phyloP scores from a whole-genome alignment of 2,329 filamentous ascomycete species.

The Diaporthe ampelina region DNA sequence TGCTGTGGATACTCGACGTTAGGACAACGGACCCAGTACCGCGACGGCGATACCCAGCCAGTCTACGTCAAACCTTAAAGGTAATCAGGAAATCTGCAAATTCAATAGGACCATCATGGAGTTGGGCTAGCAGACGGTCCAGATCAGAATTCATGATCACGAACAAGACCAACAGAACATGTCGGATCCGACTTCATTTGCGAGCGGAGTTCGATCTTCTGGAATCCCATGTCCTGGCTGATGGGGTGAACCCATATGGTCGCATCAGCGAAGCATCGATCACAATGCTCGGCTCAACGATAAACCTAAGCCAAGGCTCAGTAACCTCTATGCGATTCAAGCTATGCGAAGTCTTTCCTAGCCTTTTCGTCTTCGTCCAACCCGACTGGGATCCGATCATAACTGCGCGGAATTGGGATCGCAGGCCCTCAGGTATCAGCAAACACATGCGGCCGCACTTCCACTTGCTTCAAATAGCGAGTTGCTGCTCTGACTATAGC shows the following conservation, averaged over 20 bases:
- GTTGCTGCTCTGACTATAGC: not conserved
- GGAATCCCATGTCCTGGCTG: not conserved
- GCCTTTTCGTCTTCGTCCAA: not conserved
- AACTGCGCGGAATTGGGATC: accelerated
- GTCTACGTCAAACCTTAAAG: not conserved
- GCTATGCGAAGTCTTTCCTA: not conserved
- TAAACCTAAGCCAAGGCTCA: not conserved
- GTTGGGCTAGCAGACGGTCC: not conserved
- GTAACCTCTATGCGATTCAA: not conserved
- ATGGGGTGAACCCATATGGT: not conserved
- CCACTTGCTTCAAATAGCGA: not conserved
- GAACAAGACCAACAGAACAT: not conserved
- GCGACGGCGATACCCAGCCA: not conserved
- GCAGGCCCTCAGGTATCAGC: not conserved
- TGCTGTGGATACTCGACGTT: not conserved
- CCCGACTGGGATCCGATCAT: not conserved
- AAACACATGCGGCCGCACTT: not conserved
- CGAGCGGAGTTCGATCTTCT: not conserved
- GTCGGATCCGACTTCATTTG: not conserved
- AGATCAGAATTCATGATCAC: not conserved
- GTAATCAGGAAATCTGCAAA: not conserved
- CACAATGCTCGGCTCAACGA: not conserved
- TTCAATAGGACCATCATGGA: not conserved
- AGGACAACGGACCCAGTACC: accelerated
- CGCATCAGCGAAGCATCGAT: not conserved